Base-by-base conservation (phyloP, 768 basidiomycete genomes). In the Cystobasidium onofrii region DNA sequence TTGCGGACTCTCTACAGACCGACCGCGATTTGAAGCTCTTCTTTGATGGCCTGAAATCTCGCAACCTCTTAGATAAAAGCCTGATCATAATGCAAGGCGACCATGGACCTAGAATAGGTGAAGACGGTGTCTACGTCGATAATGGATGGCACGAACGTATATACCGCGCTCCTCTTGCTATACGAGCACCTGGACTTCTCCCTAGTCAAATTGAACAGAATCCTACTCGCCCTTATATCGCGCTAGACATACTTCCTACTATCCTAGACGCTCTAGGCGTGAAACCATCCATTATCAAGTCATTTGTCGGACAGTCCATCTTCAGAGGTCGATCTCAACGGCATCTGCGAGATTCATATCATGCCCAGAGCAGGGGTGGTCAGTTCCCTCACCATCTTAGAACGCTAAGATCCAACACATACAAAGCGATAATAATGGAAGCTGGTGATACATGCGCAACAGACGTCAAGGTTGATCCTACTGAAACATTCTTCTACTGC, bases 221-320 rank as follows among this genome's bases (percentile, higher is more conserved):
- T 46, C 44, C 63, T 6, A 25, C 27, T 1, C 25, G 36, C 12
- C 63, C 63, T 46, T 64, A 6, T n/a, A 36, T 64, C 27, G 36
- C 63, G 4, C 17, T 64, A 12, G 63, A 64, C n/a, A 46, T 64
- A 12, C 15, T 64, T 6, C 63, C 63, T 27, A 64, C 63, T 17
- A 64, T 64, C 10, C 63, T 64, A 23, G 63, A 64, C 27, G 63
- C 63, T 41, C 63, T 64, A 15, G 63, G 63, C 27, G 63, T 64
- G 15, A 46, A 43, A 12, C 63, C 63, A 41, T 64, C 63, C 4
- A 41, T 64, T n/a, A 46, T 64, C 13, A 41, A 41, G 17, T 27
- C 23, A 36, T 64, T 41, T 34, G 39, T 46, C 15, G 63, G 63
- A 41, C 63, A 46, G 18, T 64, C 63, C 15, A 46, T 64, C 31